Conservation (phyloP, 108 stramenopile species). For the Pseudonitzschia pungens region DNA sequence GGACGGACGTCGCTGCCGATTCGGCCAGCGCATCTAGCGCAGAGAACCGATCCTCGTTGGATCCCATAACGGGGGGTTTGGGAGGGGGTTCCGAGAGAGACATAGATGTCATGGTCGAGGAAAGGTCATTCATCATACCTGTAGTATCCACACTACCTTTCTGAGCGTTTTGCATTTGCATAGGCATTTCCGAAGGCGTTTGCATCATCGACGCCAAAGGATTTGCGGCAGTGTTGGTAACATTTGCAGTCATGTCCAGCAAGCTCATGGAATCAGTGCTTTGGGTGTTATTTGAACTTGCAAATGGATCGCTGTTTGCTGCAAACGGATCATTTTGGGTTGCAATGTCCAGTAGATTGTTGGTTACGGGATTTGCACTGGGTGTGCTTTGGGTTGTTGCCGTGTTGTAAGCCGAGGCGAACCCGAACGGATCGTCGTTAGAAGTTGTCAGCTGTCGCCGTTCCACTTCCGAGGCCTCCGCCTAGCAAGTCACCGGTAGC, state of each 20-base stretch:
- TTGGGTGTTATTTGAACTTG: neutral
- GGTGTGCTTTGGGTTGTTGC: neutral
- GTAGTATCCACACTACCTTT: constrained; percentile 6
- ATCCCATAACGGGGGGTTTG: constrained; percentile 2
- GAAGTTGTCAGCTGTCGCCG: neutral
- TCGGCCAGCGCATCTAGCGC: constrained; percentile 44
- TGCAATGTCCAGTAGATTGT: constrained; percentile 8
- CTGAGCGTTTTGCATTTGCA: neutral
- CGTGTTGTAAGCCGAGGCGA: constrained; percentile 5
- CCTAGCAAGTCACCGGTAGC: constrained; percentile 1
- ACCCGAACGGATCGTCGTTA: constrained; percentile 11
- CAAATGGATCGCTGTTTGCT: neutral
- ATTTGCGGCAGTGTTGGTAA: neutral
- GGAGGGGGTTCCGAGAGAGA: constrained; percentile 4
- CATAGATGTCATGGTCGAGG: constrained; percentile 1
- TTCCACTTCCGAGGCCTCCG: constrained; percentile 1
- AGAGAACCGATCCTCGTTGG: constrained; percentile 37
- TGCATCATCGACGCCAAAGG: constrained; percentile 1
- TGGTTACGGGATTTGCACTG: neutral
- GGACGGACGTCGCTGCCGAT: neutral
- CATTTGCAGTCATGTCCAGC: neutral
- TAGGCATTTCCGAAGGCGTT: neutral
- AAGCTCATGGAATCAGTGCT: neutral
- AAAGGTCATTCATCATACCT: neutral
- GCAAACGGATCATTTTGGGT: constrained; percentile 26